Evolutionary conservation across 345 rosid species (phyloP), one percentile per base, ranked within the genome.

Genomic region (Sonneratia caseolaris): DNA sequence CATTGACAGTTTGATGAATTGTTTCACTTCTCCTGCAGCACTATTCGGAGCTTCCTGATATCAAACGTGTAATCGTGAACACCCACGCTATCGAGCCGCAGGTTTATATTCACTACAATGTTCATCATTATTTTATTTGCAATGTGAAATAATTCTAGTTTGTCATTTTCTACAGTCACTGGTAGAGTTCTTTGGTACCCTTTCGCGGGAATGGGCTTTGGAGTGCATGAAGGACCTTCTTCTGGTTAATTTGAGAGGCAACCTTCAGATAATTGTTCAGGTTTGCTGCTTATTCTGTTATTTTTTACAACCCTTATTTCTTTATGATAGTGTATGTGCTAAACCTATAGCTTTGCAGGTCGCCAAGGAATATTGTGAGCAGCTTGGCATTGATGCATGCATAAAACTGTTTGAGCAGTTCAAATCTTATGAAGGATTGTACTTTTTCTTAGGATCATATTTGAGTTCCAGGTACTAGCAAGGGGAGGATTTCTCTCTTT

Each of bases 61-160:
- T 96, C 76, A 96, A 96, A 77, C 98, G 99, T 83, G 96, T 96
- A 36, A 96, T 96, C 53, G 99, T 96, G 76, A 92, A 96, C 79
- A 96, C 99, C 37, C 98, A 96, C 88, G 99, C 96, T 47, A 96
- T 96, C 76, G 99, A 96, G 88, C 99, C 98, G 37, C 99, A 92
- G 97, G 99, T 96, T 78, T 74, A 67, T 72, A 45, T 57, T 66
- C 43, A 47, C 51, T 22, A 38, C 78, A 69, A 66, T 70, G 76
- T 32, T 43, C 43, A 71, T 47, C 37, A 57, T 62, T 53, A 69
- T 66, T 76, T 35, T 67, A 35, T 72, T 72, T 48, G n/a, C 13
- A 56, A 59, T 68, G 3, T 40, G 47, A 43, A 62, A 65, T 22
- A 68, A 4, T 14, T n/a, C 40, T 59, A 56, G 11, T 59, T 71